Conservation (phyloP, 805 yeast genomes). For the Blastobotrys peoriensis region DNA sequence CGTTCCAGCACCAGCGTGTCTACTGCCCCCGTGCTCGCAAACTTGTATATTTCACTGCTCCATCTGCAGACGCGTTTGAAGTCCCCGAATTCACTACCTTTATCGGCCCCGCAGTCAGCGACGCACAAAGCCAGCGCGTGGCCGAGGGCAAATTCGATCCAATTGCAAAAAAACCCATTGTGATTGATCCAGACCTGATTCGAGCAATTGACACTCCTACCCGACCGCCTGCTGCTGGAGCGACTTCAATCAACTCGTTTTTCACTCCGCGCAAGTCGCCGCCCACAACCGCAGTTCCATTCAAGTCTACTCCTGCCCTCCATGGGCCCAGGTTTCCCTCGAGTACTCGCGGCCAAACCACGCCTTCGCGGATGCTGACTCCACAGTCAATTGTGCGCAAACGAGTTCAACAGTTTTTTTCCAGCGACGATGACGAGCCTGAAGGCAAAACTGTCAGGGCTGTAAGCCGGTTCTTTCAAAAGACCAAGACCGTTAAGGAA, state of each 20-base stretch:
- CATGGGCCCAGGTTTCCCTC: too few species aligned
- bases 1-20: constrained; percentile 82
- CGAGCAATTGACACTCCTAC: neutral
- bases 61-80: constrained; percentile 26
- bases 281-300: neutral
- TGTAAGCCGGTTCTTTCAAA: neutral
- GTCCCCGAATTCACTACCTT: constrained; percentile 18
- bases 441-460: too few species aligned
- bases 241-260: neutral
- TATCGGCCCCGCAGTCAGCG: constrained; percentile 34
- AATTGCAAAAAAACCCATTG: constrained; percentile 40
- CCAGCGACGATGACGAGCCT: neutral
- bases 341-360: too few species aligned
- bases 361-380: neutral
- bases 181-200: neutral
- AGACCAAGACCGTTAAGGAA: too few species aligned
- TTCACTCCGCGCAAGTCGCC: neutral
- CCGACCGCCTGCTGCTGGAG: neutral
- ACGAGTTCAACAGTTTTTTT: neutral
- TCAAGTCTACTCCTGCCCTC: too few species aligned
- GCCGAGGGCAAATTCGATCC: constrained; percentile 71
- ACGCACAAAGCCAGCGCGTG: constrained; percentile 46
- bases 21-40: constrained; percentile 53
- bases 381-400: neutral
- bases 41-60: constrained; percentile 56